Base-by-base conservation (phyloP, 2,329 filamentous ascomycete species). In the Ambrosiella cleistominuta region DNA sequence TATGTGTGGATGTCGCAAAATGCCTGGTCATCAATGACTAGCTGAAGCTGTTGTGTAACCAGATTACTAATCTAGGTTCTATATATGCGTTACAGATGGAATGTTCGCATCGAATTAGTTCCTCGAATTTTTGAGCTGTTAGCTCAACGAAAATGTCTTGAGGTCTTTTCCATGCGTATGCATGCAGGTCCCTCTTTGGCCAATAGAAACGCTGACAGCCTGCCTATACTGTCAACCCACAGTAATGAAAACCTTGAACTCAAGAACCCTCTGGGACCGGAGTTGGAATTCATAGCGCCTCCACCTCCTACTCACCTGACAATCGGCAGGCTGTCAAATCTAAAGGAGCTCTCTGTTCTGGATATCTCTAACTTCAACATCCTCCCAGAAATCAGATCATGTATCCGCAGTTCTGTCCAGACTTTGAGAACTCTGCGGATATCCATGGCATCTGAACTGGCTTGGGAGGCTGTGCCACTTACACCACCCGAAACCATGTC, bases 41-140 rank as follows among this genome's bases (percentile, higher is more conserved):
- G 39, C n/a, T 42, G 39, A n/a, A 12, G 11, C n/a, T 9, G n/a
- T n/a, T 42, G 6, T 42, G 39, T 12, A n/a, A 42, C 39, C 2
- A 42, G 1, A 6, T 27, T 42, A 55, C 15, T 55, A 39, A 55
- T 39, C 27, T 5, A 27, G 27, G 27, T 37, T 38, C 57, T 51
- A 17, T 53, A 1, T 27, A 5, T 27, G 27, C 27, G 27, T 27
- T 27, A 57, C 49, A 81, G 76, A 62, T 84, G 81, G 81, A 81
- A 83, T 65, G 77, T 83, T 57, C 74, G 79, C 6, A 75, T 84
- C 57, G 80, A 83, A 65, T 71, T 84, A 8, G 80, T 75, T 64
- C 71, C 77, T 5, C 74, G 73, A 1, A 74, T 83, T 3, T 83
- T 80, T 67, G 72, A 72, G 59, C 72, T 74, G 39, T 69, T 84